Percentiles rank a stretch among this genome's conserved stretches.
Evolutionary conservation across 2,329 filamentous ascomycete genomes (phyloP).

Genomic region (Triangularia verruculosa): DNA sequence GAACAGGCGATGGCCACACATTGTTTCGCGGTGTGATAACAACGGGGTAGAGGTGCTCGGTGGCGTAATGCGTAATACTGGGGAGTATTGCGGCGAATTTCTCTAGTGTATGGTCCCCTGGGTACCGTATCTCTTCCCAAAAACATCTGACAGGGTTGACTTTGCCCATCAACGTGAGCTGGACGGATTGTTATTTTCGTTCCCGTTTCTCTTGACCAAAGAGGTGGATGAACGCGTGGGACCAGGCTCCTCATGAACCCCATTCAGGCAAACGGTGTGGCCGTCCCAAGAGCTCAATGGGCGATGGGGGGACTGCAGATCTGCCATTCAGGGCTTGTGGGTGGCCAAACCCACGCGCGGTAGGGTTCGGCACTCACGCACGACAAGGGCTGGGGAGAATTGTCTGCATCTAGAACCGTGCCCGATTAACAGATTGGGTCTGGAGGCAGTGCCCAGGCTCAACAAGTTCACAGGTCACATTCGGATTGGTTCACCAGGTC

Average conservation of each 20-base stretch:
- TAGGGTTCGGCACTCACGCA: background rate
- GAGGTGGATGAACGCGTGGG: background rate
- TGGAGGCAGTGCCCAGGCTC: background rate
- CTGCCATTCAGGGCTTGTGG: background rate
- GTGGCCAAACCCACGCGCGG: background rate
- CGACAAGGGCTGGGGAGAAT: background rate
- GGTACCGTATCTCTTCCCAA: background rate
- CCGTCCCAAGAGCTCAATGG: background rate
- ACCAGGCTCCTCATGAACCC: background rate
- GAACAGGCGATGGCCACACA: background rate
- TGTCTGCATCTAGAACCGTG: background rate
- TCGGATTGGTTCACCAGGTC: background rate
- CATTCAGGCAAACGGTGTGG: background rate
- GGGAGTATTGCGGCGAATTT: background rate
- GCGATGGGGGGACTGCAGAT: background rate
- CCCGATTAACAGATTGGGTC: background rate
- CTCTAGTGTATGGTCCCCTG: background rate
- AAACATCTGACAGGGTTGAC: background rate
- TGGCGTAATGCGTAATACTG: background rate
- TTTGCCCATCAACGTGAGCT: background rate
- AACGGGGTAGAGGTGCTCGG: background rate
- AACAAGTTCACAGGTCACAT: background rate
- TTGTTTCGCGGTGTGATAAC: background rate
- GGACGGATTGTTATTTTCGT: background rate
- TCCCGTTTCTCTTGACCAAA: background rate